Base-by-base conservation (phyloP, 306 rosid species). In the Spatholobus suberectus region DNA sequence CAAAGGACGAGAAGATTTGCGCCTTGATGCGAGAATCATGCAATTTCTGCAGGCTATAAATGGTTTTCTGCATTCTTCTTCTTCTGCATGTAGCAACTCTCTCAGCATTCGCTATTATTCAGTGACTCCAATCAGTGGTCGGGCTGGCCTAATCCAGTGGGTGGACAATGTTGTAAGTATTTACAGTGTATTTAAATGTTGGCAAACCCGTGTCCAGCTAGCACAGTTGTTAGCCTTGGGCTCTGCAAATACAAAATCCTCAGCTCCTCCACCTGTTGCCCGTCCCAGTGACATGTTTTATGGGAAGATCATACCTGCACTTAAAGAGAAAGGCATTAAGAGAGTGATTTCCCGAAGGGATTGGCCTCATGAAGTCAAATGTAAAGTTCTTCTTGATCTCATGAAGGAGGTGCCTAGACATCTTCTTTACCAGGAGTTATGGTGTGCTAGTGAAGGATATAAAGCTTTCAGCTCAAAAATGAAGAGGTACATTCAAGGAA, bases 391-490 rank as follows among this genome's bases (percentile, higher is more conserved):
- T 78, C 83, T 93, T 77, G 98, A 95, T 86, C 97, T 95, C 83
- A 95, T 95, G 93, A 88, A 93, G 88, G 98, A 95, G 82, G 94
- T 92, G 81, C 98, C 98, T 9, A 86, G 87, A 81, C 87, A 93
- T 78, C 98, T 95, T 89, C 97, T 95, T 81, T 87, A 91, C 89
- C 97, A 93, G 83, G 97, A 93, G 81, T 87, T 95, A 26, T 93
- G 98, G 98, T 95, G 98, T 87, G 94, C 98, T 79, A 95, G 98
- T 83, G 98, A 91, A 90, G 98, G 98, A 83, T 95, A 91, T 86
- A 93, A 89, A 90, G 94, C 95, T 77, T 95, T 95, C 87, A 93
- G 91, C 87, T 90, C 89, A 32, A 95, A 95, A 89, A 76, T 89
- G 86, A 95, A 93, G 82, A 91, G 98, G 98, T 95, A 89, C 55